These are phyloP conservation scores for Nepenthes mirabilis DNA, from an alignment of 148 eudicot species.

Conservation along the genomic window DNA sequence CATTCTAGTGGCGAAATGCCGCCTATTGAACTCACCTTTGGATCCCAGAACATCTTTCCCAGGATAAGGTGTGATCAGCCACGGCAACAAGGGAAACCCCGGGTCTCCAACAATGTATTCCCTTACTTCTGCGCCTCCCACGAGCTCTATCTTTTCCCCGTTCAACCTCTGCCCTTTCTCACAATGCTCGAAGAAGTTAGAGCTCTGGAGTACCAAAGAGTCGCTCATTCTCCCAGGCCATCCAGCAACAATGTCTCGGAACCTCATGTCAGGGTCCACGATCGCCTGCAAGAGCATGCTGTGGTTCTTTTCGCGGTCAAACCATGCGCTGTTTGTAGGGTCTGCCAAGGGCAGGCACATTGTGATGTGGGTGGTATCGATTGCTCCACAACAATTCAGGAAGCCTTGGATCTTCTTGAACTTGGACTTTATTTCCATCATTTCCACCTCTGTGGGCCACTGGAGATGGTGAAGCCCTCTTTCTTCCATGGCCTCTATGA, in stretches of 20 bases:
- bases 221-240: constrained; percentile 77
- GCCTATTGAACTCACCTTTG: constrained; percentile 42
- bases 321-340: constrained; percentile 45
- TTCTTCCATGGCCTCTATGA: constrained; percentile 80
- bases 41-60: constrained; percentile 29
- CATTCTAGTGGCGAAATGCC: constrained; percentile 47
- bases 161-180: constrained; percentile 60
- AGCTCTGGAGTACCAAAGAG: constrained; percentile 39
- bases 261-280: constrained; percentile 78
- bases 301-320: constrained; percentile 49
- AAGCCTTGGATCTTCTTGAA: constrained; percentile 70
- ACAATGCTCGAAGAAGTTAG: constrained; percentile 41
- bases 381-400: constrained; percentile 83
- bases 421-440: constrained; percentile 42
- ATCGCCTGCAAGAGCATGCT: constrained; percentile 85
- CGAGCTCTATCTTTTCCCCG: constrained; percentile 22
- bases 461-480: constrained; percentile 59
- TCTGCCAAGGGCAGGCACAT: constrained; percentile 58
- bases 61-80: constrained; percentile 73
- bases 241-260: constrained; percentile 66
- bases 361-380: constrained; percentile 69
- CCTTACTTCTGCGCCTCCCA: constrained; percentile 31
- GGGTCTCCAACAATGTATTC: constrained; percentile 71
- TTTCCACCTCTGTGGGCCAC: constrained; percentile 66
- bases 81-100: constrained; percentile 55